Conservation (phyloP, 164 flowering plant genomes). For the Magnolia officinalis region DNA sequence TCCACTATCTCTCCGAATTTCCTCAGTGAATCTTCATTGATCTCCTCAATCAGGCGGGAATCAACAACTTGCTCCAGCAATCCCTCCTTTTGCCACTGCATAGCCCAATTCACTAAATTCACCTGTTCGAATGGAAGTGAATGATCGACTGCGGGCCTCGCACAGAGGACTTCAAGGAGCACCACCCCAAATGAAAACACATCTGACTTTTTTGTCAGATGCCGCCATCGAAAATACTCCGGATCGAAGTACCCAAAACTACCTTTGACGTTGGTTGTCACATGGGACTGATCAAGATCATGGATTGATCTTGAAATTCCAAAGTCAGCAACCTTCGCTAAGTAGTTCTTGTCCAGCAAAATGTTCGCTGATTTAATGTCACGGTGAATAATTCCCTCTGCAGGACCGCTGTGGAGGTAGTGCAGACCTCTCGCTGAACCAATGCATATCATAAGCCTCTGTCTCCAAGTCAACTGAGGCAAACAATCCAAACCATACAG, state of each 20-base stretch:
- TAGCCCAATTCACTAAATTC: conserved; percentile 38
- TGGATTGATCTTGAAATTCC: conserved; percentile 17
- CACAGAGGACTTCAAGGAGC: conserved; percentile 42
- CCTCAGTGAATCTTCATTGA: conserved; percentile 36
- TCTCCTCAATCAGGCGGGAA: neutral
- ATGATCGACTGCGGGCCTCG: conserved; percentile 65
- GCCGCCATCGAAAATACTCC: conserved; percentile 35
- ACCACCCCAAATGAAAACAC: conserved; percentile 13
- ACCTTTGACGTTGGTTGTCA: conserved; percentile 38
- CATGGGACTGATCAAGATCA: conserved; percentile 17
- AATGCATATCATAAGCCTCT: conserved; percentile 27
- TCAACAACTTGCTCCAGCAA: neutral
- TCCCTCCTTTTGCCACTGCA: neutral
- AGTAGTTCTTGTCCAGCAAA: conserved; percentile 17
- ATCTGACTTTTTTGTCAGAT: conserved; percentile 11
- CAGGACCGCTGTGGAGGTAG: conserved; percentile 29
- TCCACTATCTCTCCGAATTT: conserved; percentile 66
- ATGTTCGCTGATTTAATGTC: conserved; percentile 27
- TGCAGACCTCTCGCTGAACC: conserved; percentile 30
- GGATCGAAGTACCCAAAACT: conserved; percentile 86
- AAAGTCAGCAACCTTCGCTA: conserved; percentile 27
- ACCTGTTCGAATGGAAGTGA: conserved; percentile 58
- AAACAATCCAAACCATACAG: conserved; percentile 22
- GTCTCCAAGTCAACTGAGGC: conserved; percentile 28
- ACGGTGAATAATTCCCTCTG: conserved; percentile 21